These are phyloP conservation scores for Penicillium sclerotiorum DNA, from an alignment of 2,329 filamentous ascomycete species.

Conservation along the genomic window DNA sequence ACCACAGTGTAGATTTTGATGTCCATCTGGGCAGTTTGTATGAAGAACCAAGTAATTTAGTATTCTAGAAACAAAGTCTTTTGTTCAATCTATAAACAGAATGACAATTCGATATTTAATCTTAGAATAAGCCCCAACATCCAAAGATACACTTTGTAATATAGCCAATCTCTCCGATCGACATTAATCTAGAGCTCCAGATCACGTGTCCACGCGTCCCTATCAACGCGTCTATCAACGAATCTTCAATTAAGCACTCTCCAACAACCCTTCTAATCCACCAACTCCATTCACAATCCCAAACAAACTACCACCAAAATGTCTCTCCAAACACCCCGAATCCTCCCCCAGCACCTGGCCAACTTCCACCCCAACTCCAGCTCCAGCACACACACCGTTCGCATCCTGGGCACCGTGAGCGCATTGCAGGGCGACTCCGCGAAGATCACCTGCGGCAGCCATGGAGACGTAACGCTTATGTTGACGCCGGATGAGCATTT, in stretches of 20 bases:
- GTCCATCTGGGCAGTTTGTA: too few species aligned
- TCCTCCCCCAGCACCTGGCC: slow-evolving; percentile 78
- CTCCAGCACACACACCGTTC: slow-evolving; percentile 66
- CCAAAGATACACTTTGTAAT: too few species aligned
- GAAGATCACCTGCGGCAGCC: slow-evolving; percentile 69
- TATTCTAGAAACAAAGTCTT: too few species aligned
- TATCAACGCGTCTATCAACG: slow-evolving; percentile 16
- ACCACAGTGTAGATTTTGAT: background rate
- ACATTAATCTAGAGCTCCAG: slow-evolving; percentile 41
- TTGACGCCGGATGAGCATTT: slow-evolving; percentile 63
- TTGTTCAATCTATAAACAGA: too few species aligned
- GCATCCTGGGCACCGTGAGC: slow-evolving; percentile 81
- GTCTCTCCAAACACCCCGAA: slow-evolving; percentile 76
- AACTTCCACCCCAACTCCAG: slow-evolving; percentile 63
- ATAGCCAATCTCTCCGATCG: background rate
- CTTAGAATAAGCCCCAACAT: too few species aligned
- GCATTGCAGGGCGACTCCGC: slow-evolving; percentile 81
- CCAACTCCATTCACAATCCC: background rate
- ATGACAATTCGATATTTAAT: too few species aligned
- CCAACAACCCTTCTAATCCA: background rate
- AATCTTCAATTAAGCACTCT: background rate
- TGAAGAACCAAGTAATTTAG: too few species aligned
- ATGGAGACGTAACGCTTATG: slow-evolving; percentile 72
- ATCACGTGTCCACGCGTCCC: slow-evolving; percentile 30
- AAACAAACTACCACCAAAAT: slow-evolving; percentile 47